Evolutionary conservation across 768 basidiomycete genomes (phyloP).

Genomic region (Amylocystis lapponica): DNA sequence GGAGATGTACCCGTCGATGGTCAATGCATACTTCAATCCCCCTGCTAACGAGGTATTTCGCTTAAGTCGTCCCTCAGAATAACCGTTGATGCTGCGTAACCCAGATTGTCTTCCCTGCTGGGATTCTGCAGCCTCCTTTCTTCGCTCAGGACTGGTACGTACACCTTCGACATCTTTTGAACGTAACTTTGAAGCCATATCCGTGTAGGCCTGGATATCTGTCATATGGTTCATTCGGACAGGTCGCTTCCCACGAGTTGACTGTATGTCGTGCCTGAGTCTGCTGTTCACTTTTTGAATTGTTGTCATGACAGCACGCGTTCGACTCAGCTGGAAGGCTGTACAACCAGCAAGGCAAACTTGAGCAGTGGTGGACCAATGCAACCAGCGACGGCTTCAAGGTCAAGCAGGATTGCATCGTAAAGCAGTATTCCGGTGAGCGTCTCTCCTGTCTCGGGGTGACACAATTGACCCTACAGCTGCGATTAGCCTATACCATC

Average conservation of each 20-base stretch:
- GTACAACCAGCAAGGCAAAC: slow-evolving; percentile 85
- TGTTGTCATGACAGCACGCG: slow-evolving; percentile 51
- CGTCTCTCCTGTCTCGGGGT: neutral
- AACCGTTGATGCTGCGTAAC: too few relatives aligned
- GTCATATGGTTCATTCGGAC: slow-evolving; percentile 88
- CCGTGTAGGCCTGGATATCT: slow-evolving; percentile 78
- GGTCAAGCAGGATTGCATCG: slow-evolving; percentile 78
- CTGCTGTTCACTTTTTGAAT: neutral
- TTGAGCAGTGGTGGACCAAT: slow-evolving; percentile 93
- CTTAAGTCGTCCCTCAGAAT: neutral
- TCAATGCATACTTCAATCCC: slow-evolving; percentile 87
- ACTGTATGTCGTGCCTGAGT: slow-evolving; percentile 43
- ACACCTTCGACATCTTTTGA: neutral
- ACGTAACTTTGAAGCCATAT: too few relatives aligned
- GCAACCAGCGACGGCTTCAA: slow-evolving; percentile 80
- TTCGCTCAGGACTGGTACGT: slow-evolving; percentile 73
- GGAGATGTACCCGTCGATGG: slow-evolving; percentile 84
- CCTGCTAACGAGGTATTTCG: slow-evolving; percentile 73
- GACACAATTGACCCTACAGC: neutral
- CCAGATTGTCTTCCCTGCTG: slow-evolving; percentile 95
- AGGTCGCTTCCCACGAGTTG: slow-evolving; percentile 89
- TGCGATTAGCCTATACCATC: slow-evolving; percentile 61
- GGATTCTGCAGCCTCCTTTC: slow-evolving; percentile 90
- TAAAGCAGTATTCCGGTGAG: slow-evolving; percentile 84
- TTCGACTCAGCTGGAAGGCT: slow-evolving; percentile 87